These are phyloP conservation scores for Adansonia grandidieri DNA, from an alignment of 441 rosid species.

Conservation along the genomic window DNA sequence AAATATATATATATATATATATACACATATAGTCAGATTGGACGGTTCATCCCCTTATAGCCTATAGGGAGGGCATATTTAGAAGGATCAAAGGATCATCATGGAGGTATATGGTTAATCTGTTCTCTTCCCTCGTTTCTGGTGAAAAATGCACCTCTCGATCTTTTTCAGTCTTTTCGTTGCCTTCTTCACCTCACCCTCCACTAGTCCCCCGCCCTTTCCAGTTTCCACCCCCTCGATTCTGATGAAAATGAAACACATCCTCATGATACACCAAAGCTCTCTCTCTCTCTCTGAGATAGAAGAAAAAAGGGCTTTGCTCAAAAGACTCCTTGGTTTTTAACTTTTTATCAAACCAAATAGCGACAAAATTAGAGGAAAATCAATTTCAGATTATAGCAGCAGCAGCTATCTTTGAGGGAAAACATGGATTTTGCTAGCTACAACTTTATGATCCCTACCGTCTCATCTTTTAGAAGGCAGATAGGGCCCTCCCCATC, in stretches of 20 bases:
- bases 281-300: neutral
- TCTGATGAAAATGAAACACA: conserved; percentile 28
- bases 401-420: conserved; percentile 5
- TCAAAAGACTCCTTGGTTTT: neutral
- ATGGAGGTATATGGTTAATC: conserved; percentile 30
- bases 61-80: neutral
- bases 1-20: neutral
- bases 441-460: neutral
- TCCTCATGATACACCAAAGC: neutral
- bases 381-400: conserved; percentile 27
- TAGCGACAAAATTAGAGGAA: conserved; percentile 30
- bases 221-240: conserved; percentile 32
- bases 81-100: conserved; percentile 29
- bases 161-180: too few species aligned
- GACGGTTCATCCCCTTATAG: conserved; percentile 31
- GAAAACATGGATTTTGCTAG: neutral
- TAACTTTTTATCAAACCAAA: neutral
- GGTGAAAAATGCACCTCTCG: conserved; percentile 27
- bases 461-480: neutral
- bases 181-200: neutral
- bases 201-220: conserved; percentile 9
- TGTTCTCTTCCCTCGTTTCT: conserved; percentile 42
- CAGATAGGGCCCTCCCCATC: neutral
- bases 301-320: neutral
- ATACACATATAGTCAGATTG: conserved; percentile 22